Conservation (phyloP, 192 early-diverging fungal species). For the Allomyces macrogynus region DNA sequence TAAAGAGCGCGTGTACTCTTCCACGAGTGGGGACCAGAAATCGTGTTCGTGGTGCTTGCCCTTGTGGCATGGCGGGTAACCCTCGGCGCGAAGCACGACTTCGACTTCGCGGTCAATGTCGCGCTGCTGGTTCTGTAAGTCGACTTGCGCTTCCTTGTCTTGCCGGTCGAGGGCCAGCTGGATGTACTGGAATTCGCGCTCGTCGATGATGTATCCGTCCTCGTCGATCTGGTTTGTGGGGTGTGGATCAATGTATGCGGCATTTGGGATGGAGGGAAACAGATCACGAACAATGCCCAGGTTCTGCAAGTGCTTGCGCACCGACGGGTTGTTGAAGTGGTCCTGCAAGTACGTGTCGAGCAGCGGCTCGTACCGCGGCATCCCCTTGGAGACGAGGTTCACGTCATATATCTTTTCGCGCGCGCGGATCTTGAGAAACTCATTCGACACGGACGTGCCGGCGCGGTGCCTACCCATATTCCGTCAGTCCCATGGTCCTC, state of each 20-base stretch:
- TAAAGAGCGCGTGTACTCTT: background rate
- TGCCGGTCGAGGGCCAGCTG: background rate
- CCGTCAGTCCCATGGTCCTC: no score
- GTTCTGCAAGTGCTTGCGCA: slow-evolving; percentile 16
- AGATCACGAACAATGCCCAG: slow-evolving; percentile 20
- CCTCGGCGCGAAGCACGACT: background rate
- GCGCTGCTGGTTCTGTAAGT: background rate
- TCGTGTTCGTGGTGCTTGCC: background rate
- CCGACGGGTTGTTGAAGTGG: slow-evolving; percentile 29
- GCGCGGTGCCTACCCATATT: no score
- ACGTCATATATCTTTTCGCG: slow-evolving; percentile 1
- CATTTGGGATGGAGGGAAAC: no score
- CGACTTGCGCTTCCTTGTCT: background rate
- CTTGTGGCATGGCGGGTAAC: background rate
- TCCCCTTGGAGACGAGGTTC: background rate
- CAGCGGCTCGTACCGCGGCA: slow-evolving; percentile 24
- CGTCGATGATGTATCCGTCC: background rate
- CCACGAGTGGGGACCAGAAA: background rate
- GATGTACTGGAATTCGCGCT: background rate
- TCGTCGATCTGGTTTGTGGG: background rate
- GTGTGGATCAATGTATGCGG: background rate
- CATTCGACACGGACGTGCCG: background rate
- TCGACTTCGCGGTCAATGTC: background rate
- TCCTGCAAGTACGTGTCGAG: slow-evolving; percentile 28
- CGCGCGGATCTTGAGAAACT: background rate